Base-by-base conservation (phyloP, 768 basidiomycete species). In the Xerocomus potaroensis region DNA sequence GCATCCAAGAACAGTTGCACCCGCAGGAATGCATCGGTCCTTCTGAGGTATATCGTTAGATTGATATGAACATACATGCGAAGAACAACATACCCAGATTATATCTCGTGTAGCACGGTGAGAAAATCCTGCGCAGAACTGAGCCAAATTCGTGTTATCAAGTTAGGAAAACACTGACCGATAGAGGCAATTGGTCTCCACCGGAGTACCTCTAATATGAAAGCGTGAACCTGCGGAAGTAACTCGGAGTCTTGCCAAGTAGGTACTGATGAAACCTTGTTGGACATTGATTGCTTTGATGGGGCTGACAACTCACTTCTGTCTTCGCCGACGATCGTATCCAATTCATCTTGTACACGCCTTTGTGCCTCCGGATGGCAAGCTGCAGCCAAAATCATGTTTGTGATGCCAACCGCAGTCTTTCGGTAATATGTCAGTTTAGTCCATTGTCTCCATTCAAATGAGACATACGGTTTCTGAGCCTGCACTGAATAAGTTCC, bases 71-170 rank as follows among this genome's bases (percentile, higher is more conserved):
- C 35, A 12, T 5, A 36, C 18, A 16, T n/a, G 16, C 10, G 34
- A 8, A 8, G 26, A 19, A 14, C 6, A 29, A 45, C 53, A 6
- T 46, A 79, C 79, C 77, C 79, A 87, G 18, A 78, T 56, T 30
- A 86, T 72, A 45, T 84, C 81, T 41, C 73, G 74, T 0, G 80
- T 83, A 0, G 81, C 74, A 15, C 75, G 73, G 51, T 87, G 84
- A 1, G 77, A 68, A 47, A 83, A 78, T 0, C 82, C 61, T 61
- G 12, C 8, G 24, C 1, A n/a, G 21, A 31, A 19, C 4, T 16
- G 31, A 3, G 5, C 16, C 47, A 14, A 38, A 29, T 33, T 11
- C 18, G 5, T 15, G 14, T 9, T 2, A 6, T 5, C 8, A 23
- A 8, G 8, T 24, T 22, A 1, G 21, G 11, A 9, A 10, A 4